Evolutionary conservation across 345 rosid species (phyloP), one percentile per base, ranked within the genome.

Genomic region (Sonneratia alba): DNA sequence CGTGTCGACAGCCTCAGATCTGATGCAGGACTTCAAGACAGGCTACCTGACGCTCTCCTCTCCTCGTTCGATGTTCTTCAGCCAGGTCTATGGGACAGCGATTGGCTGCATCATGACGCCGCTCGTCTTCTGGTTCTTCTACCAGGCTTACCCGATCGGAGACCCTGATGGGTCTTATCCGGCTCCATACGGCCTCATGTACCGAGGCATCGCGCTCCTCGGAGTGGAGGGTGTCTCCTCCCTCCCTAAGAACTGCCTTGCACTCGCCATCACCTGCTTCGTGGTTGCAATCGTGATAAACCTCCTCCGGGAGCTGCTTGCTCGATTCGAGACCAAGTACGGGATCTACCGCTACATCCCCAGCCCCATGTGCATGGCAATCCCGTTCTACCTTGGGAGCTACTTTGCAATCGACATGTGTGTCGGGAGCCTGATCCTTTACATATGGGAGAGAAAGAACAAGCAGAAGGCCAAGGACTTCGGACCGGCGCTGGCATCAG

Each of bases 291-390:
- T 91, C 10, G 18, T 76, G 1, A 69, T 89, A 7, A 93, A 93
- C 83, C 7, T 82, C 3, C 5, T 80, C 3, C 40, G 62, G 5
- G 82, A 83, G 70, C 14, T 81, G 61, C 51, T 88, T 49, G 61
- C 49, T 56, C 51, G 43, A 19, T 77, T 51, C 4, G 90, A 86
- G 66, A 77, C 78, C 65, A 83, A 68, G 67, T 79, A 68, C 36
- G 27, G 69, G 69, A 27, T 83, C 37, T 22, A 81, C 37, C 84
- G 85, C 85, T 93, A 79, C 68, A 75, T 93, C 51, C 98, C 98
- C 0, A 92, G 86, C 71, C 97, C 98, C 13, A 93, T 93, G 98
- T 89, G 96, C 76, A 85, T 91, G 91, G 98, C 97, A 13, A 93
- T 91, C n/a, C 98, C 98, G 0, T 91, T 93, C 82, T 93, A 91